Evolutionary conservation across 2,329 filamentous ascomycete genomes (phyloP).

Genomic region (Diplodia seriata): DNA sequence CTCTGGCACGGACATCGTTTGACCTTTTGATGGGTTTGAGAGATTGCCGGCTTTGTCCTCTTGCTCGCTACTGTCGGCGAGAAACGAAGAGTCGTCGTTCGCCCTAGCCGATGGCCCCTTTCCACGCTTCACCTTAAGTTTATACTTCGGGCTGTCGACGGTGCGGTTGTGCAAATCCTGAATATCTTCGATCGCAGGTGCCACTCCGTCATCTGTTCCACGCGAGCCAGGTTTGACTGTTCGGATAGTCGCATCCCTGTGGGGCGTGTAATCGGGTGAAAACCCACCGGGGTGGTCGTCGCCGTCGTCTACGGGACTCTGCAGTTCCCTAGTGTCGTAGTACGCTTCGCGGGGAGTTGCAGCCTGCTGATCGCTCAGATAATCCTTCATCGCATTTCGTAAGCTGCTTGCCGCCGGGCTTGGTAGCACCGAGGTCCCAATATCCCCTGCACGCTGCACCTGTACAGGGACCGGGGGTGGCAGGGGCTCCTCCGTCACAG

Average conservation of each 20-base stretch:
- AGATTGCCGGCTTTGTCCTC: slow-evolving; percentile 50
- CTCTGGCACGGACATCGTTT: slow-evolving; percentile 36
- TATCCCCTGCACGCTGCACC: slow-evolving; percentile 45
- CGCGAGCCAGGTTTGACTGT: slow-evolving; percentile 61
- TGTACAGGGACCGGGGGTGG: slow-evolving; percentile 64
- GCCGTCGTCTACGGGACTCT: slow-evolving; percentile 37
- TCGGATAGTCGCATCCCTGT: slow-evolving; percentile 73
- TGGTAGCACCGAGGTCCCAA: slow-evolving; percentile 41
- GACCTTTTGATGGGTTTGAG: slow-evolving; percentile 11
- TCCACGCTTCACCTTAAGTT: slow-evolving; percentile 49
- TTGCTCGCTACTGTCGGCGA: slow-evolving; percentile 62
- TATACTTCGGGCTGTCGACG: slow-evolving; percentile 47
- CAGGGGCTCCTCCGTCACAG: slow-evolving; percentile 70
- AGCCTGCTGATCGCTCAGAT: slow-evolving; percentile 57
- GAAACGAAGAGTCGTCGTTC: slow-evolving; percentile 56
- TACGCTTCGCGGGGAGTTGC: slow-evolving; percentile 39
- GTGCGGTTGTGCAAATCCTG: slow-evolving; percentile 38
- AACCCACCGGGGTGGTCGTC: slow-evolving; percentile 64
- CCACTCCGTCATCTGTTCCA: slow-evolving; percentile 32
- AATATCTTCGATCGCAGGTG: slow-evolving; percentile 37
- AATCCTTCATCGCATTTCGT: slow-evolving; percentile 86
- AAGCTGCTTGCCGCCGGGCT: slow-evolving; percentile 75
- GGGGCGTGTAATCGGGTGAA: slow-evolving; percentile 77
- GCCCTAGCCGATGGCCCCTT: slow-evolving; percentile 37
- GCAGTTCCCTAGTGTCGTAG: slow-evolving; percentile 42